Evolutionary conservation across 495 filamentous ascomycete species (phyloP).

Genomic region (Neurospora sp.): DNA sequence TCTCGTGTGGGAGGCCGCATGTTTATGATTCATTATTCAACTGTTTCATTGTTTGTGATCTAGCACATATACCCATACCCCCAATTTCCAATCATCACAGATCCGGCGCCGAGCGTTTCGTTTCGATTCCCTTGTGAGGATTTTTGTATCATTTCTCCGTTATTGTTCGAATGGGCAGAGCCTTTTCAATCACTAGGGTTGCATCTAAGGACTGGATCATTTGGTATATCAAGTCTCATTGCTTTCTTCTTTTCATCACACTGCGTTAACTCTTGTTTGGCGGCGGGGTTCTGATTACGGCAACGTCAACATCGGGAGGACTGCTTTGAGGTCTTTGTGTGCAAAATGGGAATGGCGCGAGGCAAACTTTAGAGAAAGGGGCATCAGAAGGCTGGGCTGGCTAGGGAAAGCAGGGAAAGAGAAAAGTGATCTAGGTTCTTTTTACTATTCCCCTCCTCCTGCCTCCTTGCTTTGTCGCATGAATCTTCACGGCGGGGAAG

Average conservation of each 20-base stretch:
- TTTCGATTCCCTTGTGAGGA: neutral
- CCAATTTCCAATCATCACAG: neutral
- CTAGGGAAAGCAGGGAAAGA: neutral
- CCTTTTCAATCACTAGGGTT: neutral
- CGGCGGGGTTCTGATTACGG: neutral
- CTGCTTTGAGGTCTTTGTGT: neutral
- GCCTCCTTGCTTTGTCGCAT: neutral
- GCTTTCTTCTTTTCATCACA: neutral
- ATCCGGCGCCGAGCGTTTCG: neutral
- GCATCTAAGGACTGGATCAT: neutral
- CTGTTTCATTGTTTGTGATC: neutral
- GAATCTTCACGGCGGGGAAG: neutral
- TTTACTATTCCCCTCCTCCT: neutral
- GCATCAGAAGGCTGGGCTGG: neutral
- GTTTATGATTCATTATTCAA: neutral
- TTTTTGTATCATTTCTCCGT: neutral
- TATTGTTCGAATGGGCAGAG: neutral
- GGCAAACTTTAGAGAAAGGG: neutral
- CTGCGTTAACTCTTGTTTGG: neutral
- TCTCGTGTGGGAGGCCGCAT: neutral
- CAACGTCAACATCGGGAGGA: neutral
- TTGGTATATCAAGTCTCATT: neutral
- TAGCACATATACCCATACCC: neutral
- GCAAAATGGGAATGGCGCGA: neutral
- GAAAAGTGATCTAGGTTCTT: neutral